Base-by-base conservation (phyloP, 169 alveolate genomes). In the Fabrea salina region DNA sequence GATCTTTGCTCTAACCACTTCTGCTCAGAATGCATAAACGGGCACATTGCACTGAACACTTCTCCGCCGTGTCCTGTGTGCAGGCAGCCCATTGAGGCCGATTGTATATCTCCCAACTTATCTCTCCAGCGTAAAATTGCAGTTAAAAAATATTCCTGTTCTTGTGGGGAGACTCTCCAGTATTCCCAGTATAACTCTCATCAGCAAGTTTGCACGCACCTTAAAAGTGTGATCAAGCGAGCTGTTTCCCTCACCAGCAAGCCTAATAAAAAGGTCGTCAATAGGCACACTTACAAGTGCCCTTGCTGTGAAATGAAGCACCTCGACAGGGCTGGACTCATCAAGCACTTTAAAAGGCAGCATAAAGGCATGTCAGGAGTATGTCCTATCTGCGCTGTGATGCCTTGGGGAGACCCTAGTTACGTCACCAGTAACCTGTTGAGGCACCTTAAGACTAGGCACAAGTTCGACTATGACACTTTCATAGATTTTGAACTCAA, bases 361-460 rank as follows among this genome's bases (percentile, higher is more conserved):
- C 92, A 86, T 49, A 49, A 59, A 16, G n/a, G 54, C 2, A 22
- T 32, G 22, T 56, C 84, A 43, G 92, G 83, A 8, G 84, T 83
- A 35, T 86, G 88, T 33, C 86, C 84, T 3, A 85, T 85, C 5
- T 80, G 87, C 58, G 58, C 35, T 11, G 51, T 37, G 8, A 30
- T 75, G 49, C 77, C 79, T 25, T 82, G 64, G 56, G 88, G 92
- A 27, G 86, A 84, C 35, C 92, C 92, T 27, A 83, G 78, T 50
- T 82, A 84, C 30, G 83, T 83, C 8, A 53, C 84, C 22, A 35
- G 37, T 7, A 71, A 86, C 54, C 64, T 86, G 4, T n/a, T 33
- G 11, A n/a, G 41, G 27, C 92, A 86, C 54, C 3, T 86, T 44
- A 49, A 75, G 43, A 11, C 49, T 0, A 56, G 87, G 35, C 92